Base-by-base conservation (phyloP, 139 green algal species). In the Picochlorum sp. region DNA sequence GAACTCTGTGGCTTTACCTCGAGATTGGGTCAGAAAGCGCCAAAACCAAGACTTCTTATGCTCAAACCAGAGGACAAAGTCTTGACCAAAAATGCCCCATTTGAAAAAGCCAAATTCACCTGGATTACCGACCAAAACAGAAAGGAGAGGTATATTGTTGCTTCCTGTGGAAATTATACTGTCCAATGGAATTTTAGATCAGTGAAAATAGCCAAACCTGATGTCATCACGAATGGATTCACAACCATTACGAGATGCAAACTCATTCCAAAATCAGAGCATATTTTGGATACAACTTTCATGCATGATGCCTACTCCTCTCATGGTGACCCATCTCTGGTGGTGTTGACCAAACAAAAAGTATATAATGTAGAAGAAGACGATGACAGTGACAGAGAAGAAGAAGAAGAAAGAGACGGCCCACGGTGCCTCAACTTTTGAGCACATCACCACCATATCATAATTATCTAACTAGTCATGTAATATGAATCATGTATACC, bases 111-210 rank as follows among this genome's bases (percentile, higher is more conserved):
- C 9, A 75, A 79, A 26, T 94, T 95, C 74, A 91, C 87, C 6
- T 95, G 85, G 82, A 74, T 97, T 28, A 97, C 92, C 3, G 84
- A 97, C 77, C 14, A 59, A 8, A 85, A 83, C 38, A 68, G 64
- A 32, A 71, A 84, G 28, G 90, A 96, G 80, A 82, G 90, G 28
- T 97, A 85, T 83, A 80, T 95, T 34, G 87, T 90, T 38, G 88
- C 86, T 34, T 78, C 66, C 13, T 90, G 80, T 56, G 90, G 87
- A 60, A 82, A 79, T 68, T 87, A 83, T 74, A 87, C 78, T 3
- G 80, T 95, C 23, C 75, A 91, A 6, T 94, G 88, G 89, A 93
- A 95, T 72, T 91, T 95, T 68, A 71, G 72, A 68, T 58, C 68
- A 26, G 80, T 91, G 13, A 85, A 83, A 73, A 28, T 67, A 5